Evolutionary conservation across 495 filamentous ascomycete species (phyloP).

Genomic region (Neurospora africana): DNA sequence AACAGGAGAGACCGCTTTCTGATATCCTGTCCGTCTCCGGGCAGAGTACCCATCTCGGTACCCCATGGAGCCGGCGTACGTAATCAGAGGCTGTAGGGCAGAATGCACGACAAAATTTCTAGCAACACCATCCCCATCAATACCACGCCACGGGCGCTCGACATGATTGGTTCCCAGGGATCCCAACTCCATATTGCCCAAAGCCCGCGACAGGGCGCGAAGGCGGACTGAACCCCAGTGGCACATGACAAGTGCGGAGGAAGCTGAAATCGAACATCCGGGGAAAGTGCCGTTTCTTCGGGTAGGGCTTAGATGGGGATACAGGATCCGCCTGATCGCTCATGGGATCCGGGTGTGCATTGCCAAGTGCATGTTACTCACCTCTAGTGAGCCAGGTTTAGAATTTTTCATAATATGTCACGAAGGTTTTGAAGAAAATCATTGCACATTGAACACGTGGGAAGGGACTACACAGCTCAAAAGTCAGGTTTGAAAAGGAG

Average conservation of each 20-base stretch:
- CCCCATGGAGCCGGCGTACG: background rate
- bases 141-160: slow-evolving; percentile 1
- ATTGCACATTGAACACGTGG: background rate
- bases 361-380: background rate
- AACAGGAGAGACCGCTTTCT: background rate
- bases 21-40: background rate
- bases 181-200: slow-evolving; percentile 4
- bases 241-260: slow-evolving; percentile 12
- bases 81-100: background rate
- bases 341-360: background rate
- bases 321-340: background rate
- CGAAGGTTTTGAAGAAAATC: background rate
- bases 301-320: background rate
- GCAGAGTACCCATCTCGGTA: background rate
- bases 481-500: background rate
- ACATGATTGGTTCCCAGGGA: slow-evolving; percentile 9
- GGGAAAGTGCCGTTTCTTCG: slow-evolving; percentile 15
- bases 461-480: background rate
- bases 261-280: slow-evolving; percentile 3
- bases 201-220: slow-evolving; percentile 10
- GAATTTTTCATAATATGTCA: background rate
- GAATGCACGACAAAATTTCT: background rate
- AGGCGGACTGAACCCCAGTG: slow-evolving; percentile 10
- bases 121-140: slow-evolving; percentile 7
- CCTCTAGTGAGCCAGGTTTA: background rate